Conservation (phyloP, 2,329 filamentous ascomycete species). For the Talaromyces sp. region DNA sequence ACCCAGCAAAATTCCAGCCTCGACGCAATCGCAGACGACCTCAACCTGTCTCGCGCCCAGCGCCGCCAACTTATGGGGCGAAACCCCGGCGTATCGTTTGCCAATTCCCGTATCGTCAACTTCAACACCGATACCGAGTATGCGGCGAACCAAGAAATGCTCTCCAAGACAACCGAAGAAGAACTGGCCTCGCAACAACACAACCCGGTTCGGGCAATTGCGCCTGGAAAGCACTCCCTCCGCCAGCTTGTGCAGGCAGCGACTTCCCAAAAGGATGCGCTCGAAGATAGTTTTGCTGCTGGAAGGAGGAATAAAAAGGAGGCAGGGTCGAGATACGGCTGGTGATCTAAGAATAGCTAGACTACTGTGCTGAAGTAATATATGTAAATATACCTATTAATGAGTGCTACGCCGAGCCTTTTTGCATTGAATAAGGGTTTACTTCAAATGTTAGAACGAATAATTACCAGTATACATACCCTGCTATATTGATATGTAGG, state of each 20-base stretch:
- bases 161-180: slow-evolving; percentile 60
- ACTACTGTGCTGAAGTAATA: not conserved
- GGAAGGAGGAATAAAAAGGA: slow-evolving; percentile 75
- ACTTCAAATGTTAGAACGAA: no score
- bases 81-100: slow-evolving; percentile 28
- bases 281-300: slow-evolving; percentile 87
- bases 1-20: slow-evolving; percentile 49
- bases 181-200: slow-evolving; percentile 52
- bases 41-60: slow-evolving; percentile 72
- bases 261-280: slow-evolving; percentile 72
- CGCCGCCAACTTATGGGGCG: slow-evolving; percentile 83
- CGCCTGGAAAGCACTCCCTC: slow-evolving; percentile 83
- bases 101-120: slow-evolving; percentile 66
- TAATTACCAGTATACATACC: no score
- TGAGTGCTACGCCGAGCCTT: no score
- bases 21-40: slow-evolving; percentile 64
- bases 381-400: not conserved
- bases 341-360: slow-evolving; percentile 42
- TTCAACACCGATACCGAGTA: slow-evolving; percentile 92
- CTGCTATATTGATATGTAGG: no score
- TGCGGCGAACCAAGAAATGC: slow-evolving; percentile 70
- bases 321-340: slow-evolving; percentile 78
- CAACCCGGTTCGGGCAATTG: slow-evolving; percentile 76
- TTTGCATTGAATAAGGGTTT: no score
- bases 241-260: slow-evolving; percentile 82